phyloP scores from a whole-genome alignment of 768 basidiomycete species.

The Podaxis sp. region DNA sequence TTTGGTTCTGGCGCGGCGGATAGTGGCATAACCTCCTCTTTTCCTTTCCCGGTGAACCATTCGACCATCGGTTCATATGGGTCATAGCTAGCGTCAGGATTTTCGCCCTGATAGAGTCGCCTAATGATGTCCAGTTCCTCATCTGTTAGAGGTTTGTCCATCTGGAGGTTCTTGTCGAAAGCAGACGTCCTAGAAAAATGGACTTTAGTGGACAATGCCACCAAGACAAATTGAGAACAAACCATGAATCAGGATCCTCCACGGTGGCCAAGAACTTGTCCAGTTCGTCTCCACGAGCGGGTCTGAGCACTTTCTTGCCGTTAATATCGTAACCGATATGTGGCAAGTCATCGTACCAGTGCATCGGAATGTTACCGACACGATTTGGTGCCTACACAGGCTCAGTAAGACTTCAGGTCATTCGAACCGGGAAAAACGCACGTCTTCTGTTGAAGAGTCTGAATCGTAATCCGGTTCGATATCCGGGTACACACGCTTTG shows the following conservation, averaged over 20 bases:
- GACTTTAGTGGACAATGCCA: not conserved
- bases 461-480: constrained; percentile 91
- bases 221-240: constrained; percentile 18
- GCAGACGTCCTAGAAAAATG: constrained; percentile 69
- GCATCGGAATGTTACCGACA: constrained; percentile 90
- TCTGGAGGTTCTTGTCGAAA: constrained; percentile 83
- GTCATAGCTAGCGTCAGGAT: constrained; percentile 85
- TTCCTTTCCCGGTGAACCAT: constrained; percentile 97
- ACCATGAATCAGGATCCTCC: constrained; percentile 91
- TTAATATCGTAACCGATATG: constrained; percentile 96
- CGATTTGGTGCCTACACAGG: constrained; percentile 82
- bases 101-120: constrained; percentile 84
- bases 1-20: constrained; percentile 93
- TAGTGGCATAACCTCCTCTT: constrained; percentile 92
- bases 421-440: constrained; percentile 30
- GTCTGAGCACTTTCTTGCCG: constrained; percentile 90
- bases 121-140: constrained; percentile 96
- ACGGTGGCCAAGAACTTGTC: constrained; percentile 95
- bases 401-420: not conserved
- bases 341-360: constrained; percentile 99
- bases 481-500: constrained; percentile 79
- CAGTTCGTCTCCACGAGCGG: constrained; percentile 92
- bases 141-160: constrained; percentile 78
- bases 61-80: constrained; percentile 92
- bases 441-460: constrained; percentile 90